Percentiles rank a stretch among this genome's conserved stretches.
Conservation (phyloP, 129 eudicot species). For the sunflower (Helianthus annuus) region DNA sequence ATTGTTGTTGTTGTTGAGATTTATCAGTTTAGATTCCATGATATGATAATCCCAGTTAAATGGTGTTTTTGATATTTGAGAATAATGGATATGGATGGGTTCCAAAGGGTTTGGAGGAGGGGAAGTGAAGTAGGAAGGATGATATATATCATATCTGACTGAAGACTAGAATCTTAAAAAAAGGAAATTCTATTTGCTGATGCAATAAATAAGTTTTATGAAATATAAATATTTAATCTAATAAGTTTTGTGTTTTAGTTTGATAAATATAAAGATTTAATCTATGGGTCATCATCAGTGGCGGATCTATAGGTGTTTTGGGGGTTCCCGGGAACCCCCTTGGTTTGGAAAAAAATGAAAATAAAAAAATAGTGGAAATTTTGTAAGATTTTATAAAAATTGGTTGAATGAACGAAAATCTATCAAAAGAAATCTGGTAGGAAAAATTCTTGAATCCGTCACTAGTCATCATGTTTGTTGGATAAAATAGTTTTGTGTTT, state of each 20-base stretch:
- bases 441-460: too few relatives aligned
- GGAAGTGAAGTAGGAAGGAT: background rate
- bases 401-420: too few relatives aligned
- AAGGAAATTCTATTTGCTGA: background rate
- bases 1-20: background rate
- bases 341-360: too few relatives aligned
- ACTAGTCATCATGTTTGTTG: too few relatives aligned
- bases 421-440: too few relatives aligned
- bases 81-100: background rate
- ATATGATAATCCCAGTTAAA: background rate
- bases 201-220: background rate
- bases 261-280: background rate
- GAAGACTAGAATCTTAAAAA: background rate
- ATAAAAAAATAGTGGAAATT: too few relatives aligned
- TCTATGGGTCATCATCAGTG: too few relatives aligned
- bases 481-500: background rate
- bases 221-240: background rate
- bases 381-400: too few relatives aligned
- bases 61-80: background rate
- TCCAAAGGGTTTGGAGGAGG: slow-evolving; percentile 5
- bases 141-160: background rate
- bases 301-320: too few relatives aligned
- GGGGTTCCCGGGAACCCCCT: too few relatives aligned
- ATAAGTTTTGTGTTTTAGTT: background rate
- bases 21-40: slow-evolving; percentile 1